Percentiles rank a stretch among this genome's conserved stretches.
Conservation (phyloP, 192 early-diverging fungal species). For the Coemansia aciculifera region DNA sequence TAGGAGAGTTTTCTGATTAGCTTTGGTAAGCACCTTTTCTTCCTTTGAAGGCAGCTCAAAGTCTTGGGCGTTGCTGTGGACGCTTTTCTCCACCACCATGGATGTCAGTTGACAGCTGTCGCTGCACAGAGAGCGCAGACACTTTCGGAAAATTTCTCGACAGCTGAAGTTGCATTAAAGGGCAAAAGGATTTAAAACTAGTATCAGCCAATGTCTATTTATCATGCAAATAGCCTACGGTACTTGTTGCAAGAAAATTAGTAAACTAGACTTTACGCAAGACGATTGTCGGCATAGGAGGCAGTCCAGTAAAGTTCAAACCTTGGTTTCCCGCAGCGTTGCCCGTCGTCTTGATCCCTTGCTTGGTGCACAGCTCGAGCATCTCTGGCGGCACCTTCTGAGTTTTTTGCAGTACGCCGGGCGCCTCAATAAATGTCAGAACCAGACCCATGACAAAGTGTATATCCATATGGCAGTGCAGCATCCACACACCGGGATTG, state of each 20-base stretch:
- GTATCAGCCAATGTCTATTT: not conserved
- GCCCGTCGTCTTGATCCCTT: slow-evolving; percentile 58
- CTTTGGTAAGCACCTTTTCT: not conserved
- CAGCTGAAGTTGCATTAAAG: not conserved
- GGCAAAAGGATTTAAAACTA: not conserved
- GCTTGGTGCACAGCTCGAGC: slow-evolving; percentile 58
- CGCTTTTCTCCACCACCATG: not conserved
- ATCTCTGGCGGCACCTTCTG: slow-evolving; percentile 53
- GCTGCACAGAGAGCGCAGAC: not conserved
- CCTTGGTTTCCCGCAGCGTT: slow-evolving; percentile 74
- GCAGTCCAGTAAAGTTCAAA: slow-evolving; percentile 61
- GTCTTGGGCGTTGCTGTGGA: not conserved
- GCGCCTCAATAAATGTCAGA: slow-evolving; percentile 68
- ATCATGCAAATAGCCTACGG: not conserved
- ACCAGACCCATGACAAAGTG: slow-evolving; percentile 67
- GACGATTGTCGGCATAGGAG: slow-evolving; percentile 29
- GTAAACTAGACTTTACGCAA: not conserved
- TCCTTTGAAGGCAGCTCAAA: not conserved
- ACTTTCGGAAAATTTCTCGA: no score
- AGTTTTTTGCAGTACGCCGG: slow-evolving; percentile 56
- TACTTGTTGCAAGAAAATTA: not conserved
- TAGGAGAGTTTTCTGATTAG: not conserved
- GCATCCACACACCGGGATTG: slow-evolving; percentile 80
- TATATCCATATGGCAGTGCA: slow-evolving; percentile 71
- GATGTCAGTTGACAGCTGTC: not conserved